phyloP scores from a whole-genome alignment of 257 asterid species.

The Anisodus tanguticus region DNA sequence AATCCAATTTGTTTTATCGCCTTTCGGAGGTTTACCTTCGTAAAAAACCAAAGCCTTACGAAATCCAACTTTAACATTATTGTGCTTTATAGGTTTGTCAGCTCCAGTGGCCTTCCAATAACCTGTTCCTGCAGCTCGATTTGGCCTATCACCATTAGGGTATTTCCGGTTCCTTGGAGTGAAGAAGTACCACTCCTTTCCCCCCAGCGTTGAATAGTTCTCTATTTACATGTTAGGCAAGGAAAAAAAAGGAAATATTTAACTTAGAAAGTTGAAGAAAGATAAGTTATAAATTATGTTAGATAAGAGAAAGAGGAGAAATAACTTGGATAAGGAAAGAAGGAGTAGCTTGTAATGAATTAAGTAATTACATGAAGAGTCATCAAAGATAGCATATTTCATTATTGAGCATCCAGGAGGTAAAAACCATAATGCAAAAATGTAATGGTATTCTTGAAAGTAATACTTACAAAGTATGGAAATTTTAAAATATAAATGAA shows the following conservation, averaged over 20 bases:
- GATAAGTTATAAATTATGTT: neutral
- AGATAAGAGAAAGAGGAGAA: neutral
- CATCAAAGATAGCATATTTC: neutral
- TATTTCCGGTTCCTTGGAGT: constrained; percentile 38
- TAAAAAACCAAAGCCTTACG: constrained; percentile 35
- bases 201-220: constrained; percentile 21
- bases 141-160: constrained; percentile 31
- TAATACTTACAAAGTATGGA: neutral
- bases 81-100: constrained; percentile 24
- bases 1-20: constrained; percentile 36
- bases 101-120: constrained; percentile 42
- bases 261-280: neutral
- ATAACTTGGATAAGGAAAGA: neutral
- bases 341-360: neutral
- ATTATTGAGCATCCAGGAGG: neutral
- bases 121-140: constrained; percentile 30
- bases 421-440: neutral
- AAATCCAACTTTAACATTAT: constrained; percentile 21
- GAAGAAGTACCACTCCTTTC: constrained; percentile 36
- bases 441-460: neutral
- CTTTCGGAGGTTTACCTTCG: constrained; percentile 34
- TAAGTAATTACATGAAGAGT: neutral
- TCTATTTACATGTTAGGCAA: neutral
- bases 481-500: neutral
- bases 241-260: no score